phyloP scores from a whole-genome alignment of 257 asterid species.

The Ilex asprella region DNA sequence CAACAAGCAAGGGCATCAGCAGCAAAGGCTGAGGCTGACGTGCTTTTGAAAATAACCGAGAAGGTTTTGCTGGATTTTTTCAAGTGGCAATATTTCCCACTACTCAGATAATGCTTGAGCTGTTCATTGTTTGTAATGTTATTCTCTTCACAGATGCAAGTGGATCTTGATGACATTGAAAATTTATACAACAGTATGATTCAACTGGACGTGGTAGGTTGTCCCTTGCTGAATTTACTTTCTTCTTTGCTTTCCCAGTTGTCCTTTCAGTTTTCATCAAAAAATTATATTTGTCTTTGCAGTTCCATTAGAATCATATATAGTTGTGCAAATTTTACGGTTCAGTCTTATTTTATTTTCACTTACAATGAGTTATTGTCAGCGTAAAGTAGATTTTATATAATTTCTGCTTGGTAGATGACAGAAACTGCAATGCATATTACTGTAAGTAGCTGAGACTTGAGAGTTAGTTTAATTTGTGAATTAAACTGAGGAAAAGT shows the following conservation, averaged over 20 bases:
- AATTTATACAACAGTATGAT: slow-evolving; percentile 44
- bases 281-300: no score
- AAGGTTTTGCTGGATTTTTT: slow-evolving; percentile 48
- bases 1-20: slow-evolving; percentile 80
- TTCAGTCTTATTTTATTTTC: no score
- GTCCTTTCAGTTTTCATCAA: no score
- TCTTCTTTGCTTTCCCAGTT: slow-evolving; percentile 6
- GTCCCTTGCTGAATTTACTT: slow-evolving; percentile 9
- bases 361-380: background rate
- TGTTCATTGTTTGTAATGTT: background rate
- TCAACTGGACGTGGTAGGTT: slow-evolving; percentile 69
- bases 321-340: no score
- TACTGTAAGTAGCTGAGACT: no score
- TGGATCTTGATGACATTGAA: slow-evolving; percentile 57
- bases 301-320: no score
- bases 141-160: slow-evolving; percentile 55
- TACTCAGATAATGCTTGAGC: background rate
- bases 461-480: background rate
- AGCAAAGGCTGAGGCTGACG: slow-evolving; percentile 81
- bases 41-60: slow-evolving; percentile 69
- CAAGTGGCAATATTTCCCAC: slow-evolving; percentile 3
- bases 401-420: no score
- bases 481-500: background rate
- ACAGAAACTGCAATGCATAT: no score
- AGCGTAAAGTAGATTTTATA: no score